Conservation (phyloP, 805 yeast genomes). For the Pichia thaimueangensis region DNA sequence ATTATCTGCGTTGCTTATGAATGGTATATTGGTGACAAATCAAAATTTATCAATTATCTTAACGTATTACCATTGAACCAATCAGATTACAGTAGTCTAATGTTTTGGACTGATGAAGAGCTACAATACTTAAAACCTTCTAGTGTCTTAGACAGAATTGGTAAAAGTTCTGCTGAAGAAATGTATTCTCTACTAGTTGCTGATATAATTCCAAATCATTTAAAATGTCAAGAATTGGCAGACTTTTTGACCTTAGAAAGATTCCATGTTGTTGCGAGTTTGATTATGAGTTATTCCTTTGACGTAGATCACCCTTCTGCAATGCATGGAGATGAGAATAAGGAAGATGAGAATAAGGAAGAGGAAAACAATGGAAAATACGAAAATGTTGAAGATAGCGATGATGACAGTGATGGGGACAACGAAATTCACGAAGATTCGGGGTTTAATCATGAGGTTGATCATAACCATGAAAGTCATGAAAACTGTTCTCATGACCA, state of each 20-base stretch:
- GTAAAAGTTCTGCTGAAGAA: constrained; percentile 56
- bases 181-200: constrained; percentile 47
- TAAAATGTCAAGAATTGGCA: constrained; percentile 31
- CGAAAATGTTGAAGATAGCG: constrained; percentile 21
- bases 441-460: constrained; percentile 16
- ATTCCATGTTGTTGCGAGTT: constrained; percentile 68
- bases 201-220: constrained; percentile 29
- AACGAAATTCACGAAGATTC: constrained; percentile 23
- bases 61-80: constrained; percentile 51
- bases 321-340: constrained; percentile 28
- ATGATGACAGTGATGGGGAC: constrained; percentile 32
- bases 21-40: constrained; percentile 35
- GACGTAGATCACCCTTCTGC: constrained; percentile 52
- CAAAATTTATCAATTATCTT: constrained; percentile 68
- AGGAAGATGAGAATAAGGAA: constrained; percentile 27
- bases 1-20: constrained; percentile 65
- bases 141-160: constrained; percentile 60
- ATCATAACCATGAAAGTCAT: constrained; percentile 12
- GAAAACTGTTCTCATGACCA: constrained; percentile 20
- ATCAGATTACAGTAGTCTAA: constrained; percentile 52
- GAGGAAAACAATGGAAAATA: constrained; percentile 18
- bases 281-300: constrained; percentile 86
- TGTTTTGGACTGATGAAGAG: constrained; percentile 74
- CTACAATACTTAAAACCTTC: constrained; percentile 59
- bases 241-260: constrained; percentile 41